Base-by-base conservation (phyloP, 176 grass and related monocot species). In the Bothriochloa decipiens region DNA sequence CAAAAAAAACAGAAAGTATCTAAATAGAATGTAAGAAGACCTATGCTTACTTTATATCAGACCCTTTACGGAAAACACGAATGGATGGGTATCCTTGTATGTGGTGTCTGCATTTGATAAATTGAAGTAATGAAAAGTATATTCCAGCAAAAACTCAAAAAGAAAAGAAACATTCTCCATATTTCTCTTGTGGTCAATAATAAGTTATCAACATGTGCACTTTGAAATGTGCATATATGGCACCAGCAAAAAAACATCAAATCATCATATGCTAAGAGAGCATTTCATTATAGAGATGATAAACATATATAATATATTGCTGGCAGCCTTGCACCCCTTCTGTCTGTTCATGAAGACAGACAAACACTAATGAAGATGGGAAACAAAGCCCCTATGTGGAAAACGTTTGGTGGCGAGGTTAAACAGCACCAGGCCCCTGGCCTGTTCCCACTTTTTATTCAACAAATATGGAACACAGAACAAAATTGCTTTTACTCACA, bases 71-170 rank as follows among this genome's bases (percentile, higher is more conserved):
- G 86, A 99, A 99, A 84, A 96, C 90, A 14, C 91, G 97, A 86
- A 99, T 99, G 75, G 93, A 96, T 72, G 93, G 93, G 78, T 99
- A 99, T 33, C 93, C 97, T 83, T 99, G 97, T 82, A 99, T 94
- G 70, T 99, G 97, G 72, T 94, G 83, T 86, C 97, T 99, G 87
- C 74, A 92, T 85, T 87, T 88, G 45, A 81, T 89, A 45, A 62
- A 81, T 15, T 66, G 23, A 78, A 76, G 72, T 36, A 3, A 79
- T 65, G 14, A 85, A 50, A 81, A 45, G 29, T 74, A 70, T 43
- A 11, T n/a, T 22, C 28, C 61, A 75, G 37, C 18, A 1, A 20
- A n/a, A n/a, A n/a, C n/a, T n/a, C n/a, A n/a, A n/a, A 73, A 90
- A 11, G 5, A 29, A 35, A 8, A 66, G 20, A 65, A 58, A 23